phyloP scores from a whole-genome alignment of 495 filamentous ascomycete genomes.

The Aspergillus ostianus region DNA sequence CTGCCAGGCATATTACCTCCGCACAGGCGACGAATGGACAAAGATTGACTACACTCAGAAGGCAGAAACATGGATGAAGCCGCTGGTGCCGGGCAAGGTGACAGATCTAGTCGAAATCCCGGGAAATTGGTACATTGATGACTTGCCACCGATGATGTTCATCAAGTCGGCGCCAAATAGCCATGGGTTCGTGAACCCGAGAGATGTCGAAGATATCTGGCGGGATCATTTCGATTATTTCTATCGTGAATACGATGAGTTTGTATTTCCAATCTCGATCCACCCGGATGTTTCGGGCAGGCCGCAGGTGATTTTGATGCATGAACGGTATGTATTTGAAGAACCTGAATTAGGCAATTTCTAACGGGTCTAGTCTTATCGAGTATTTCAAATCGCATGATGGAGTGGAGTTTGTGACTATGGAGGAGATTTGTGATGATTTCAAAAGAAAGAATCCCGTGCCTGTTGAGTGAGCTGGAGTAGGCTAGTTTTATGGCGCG shows the following conservation, averaged over 20 bases:
- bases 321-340: background rate
- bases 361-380: constrained; percentile 46
- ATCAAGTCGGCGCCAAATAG: constrained; percentile 58
- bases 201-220: constrained; percentile 57
- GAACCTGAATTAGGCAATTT: too few species aligned
- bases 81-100: constrained; percentile 48
- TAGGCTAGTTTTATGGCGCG: too few species aligned
- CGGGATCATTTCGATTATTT: constrained; percentile 63
- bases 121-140: constrained; percentile 67
- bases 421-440: constrained; percentile 63
- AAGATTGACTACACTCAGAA: constrained; percentile 58
- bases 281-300: constrained; percentile 67
- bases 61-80: constrained; percentile 66
- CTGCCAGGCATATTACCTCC: constrained; percentile 62
- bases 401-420: constrained; percentile 70
- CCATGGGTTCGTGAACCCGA: constrained; percentile 58
- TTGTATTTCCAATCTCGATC: constrained; percentile 66
- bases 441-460: constrained; percentile 47
- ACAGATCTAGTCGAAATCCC: constrained; percentile 65
- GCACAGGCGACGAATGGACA: constrained; percentile 57
- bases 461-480: background rate
- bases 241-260: constrained; percentile 63
- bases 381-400: constrained; percentile 71
- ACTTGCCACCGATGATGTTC: constrained; percentile 60
- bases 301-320: constrained; percentile 64